A percentile compares a stretch with the other conserved stretches of the same genome.
phyloP scores from a whole-genome alignment of 768 basidiomycete species.

The Lactifluus echinatus region DNA sequence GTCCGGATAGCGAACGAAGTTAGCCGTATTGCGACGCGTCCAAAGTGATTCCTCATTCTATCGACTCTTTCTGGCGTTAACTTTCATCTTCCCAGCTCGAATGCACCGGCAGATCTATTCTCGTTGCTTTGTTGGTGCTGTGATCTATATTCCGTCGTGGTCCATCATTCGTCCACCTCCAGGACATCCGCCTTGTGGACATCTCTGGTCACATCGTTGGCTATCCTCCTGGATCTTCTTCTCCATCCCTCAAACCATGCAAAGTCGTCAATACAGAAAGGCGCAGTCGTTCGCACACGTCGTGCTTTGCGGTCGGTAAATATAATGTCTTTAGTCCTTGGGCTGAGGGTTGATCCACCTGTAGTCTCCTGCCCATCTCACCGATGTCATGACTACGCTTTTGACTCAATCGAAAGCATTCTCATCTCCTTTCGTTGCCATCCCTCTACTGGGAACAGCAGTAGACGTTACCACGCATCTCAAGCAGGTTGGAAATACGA shows the following conservation, averaged over 20 bases:
- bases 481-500: conserved; percentile 42
- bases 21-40: conserved; percentile 43
- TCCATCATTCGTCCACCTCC: conserved; percentile 39
- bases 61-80: background rate
- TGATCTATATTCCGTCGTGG: conserved; percentile 47
- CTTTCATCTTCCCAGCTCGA: conserved; percentile 13
- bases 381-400: conserved; percentile 43
- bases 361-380: conserved; percentile 37
- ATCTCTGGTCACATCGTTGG: conserved; percentile 46
- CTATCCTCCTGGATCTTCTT: conserved; percentile 50
- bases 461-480: conserved; percentile 65
- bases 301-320: conserved; percentile 60
- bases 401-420: conserved; percentile 43
- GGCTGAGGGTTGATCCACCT: background rate
- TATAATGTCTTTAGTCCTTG: background rate
- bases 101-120: conserved; percentile 53
- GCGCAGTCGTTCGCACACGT: conserved; percentile 51
- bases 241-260: conserved; percentile 42
- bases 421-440: conserved; percentile 32
- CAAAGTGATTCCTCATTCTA: conserved; percentile 41
- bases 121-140: conserved; percentile 68
- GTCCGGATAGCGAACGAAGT: conserved; percentile 72
- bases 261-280: conserved; percentile 52
- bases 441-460: conserved; percentile 56
- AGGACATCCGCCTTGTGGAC: conserved; percentile 41